phyloP scores from a whole-genome alignment of 2,329 filamentous ascomycete species.

The Leptographium lundbergii region DNA sequence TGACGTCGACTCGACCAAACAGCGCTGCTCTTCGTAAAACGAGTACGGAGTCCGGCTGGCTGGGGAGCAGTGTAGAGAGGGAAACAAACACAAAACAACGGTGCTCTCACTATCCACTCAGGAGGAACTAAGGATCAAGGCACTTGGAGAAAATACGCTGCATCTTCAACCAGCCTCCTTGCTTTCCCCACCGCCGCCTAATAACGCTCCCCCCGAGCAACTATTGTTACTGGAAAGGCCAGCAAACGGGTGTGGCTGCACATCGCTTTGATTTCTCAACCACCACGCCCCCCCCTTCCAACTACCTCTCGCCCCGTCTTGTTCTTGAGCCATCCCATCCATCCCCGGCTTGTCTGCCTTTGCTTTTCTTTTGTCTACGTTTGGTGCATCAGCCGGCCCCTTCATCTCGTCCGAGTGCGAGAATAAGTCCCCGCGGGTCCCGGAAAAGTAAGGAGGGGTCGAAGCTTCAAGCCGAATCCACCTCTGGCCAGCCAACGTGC shows the following conservation, averaged over 20 bases:
- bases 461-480: slow-evolving; percentile 7
- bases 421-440: slow-evolving; percentile 11
- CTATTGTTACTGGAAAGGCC: neutral
- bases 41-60: neutral
- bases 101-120: no score
- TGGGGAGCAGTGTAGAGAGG: neutral
- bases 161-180: neutral
- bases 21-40: neutral
- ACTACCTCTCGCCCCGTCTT: neutral
- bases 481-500: neutral
- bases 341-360: neutral
- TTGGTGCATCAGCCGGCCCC: neutral
- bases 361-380: neutral
- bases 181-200: neutral
- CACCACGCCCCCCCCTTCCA: neutral
- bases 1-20: slow-evolving; percentile 10
- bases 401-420: neutral
- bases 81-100: no score
- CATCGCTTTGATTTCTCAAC: neutral
- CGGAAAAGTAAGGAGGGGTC: slow-evolving; percentile 12
- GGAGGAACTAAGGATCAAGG: no score
- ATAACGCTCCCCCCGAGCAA: neutral
- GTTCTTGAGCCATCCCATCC: neutral
- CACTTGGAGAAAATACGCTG: no score
- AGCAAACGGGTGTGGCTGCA: slow-evolving; percentile 2